Base-by-base conservation (phyloP, 148 eudicot genomes). In the Rheum nobile region DNA sequence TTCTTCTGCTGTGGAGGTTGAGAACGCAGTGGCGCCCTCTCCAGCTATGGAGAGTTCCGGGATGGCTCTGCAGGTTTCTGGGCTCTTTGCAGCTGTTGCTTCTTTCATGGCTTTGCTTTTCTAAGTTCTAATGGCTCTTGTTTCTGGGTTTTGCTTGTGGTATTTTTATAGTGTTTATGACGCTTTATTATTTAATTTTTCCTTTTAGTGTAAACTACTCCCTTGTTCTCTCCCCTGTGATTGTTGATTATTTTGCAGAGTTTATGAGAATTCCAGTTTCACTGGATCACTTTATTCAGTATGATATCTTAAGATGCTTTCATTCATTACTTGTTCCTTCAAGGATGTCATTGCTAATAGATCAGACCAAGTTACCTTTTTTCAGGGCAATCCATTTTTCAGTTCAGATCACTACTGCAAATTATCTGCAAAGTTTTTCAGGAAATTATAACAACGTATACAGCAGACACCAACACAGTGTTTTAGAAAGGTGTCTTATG, bases 31-130 rank as follows among this genome's bases (percentile, higher is more conserved):
- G 13, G 75, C 75, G 28, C 75, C 75, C 8, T 28, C 75, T 37
- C 75, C 75, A 17, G 75, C 42, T 46, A 73, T 73, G 75, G 41
- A 73, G 61, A 73, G 75, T n/a, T 50, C 75, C 10, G 75, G 67
- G 5, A n/a, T 73, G 29, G 61, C 39, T 52, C 12, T 50, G 22
- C 44, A 73, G 41, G 42, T 73, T 73, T 73, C 75, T 4, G 75
- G 75, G 54, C 57, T 73, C 13, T 73, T 73, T 50, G 75, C 75
- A 28, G 75, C 39, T 50, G 44, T 73, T 73, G 59, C 75, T 73
- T 52, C 75, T 73, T n/a, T 73, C 42, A 63, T 48, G 1, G 75
- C 75, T 73, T 50, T 46, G 61, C 42, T 73, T 37, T 73, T 73
- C 42, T 73, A 52, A 73, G 67, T 34, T 73, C 28, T 29, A 21